Base-by-base conservation (phyloP, 129 eudicot species). In the Tanacetum coccineum region DNA sequence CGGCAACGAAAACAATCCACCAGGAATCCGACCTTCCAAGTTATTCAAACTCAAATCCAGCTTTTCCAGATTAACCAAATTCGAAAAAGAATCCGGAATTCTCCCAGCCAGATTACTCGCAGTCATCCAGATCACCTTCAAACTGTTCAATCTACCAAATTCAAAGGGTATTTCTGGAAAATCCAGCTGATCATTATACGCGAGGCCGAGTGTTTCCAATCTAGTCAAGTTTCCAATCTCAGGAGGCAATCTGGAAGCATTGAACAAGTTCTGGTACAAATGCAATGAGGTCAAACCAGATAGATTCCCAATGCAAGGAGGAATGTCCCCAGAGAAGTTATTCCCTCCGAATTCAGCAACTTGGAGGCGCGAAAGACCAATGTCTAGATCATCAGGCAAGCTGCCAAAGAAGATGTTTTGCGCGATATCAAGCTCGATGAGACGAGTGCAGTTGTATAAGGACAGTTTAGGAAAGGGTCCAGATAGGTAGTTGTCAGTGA, bases 291-390 rank as follows among this genome's bases (percentile, higher is more conserved):
- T 39, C 70, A 93, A 69, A 68, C 73, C 74, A 8, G 82, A 50
- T 14, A 89, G 32, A 9, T 76, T 67, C 14, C 95, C 96, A 58
- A 93, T 76, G 0, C 72, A 79, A 36, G 82, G 80, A 9, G 99
- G 99, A 13, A 89, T 74, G 15, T 89, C 78, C 4, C 99, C 99
- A 64, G 95, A 75, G 70, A 93, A 86, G 77, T 89, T 93, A 60
- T 93, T 93, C 9, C 61, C 80, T 4, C 84, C 70, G 2, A 93
- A 66, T 20, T 84, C 82, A 28, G 83, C 76, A 20, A 45, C 21
- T 49, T 68, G 54, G 3, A 93, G 79, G 1, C 60, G 19, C 0
- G 71, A 57, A 13, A 93, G 70, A 18, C 67, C 40, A 0, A 36
- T 76, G 81, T 87, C 70, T 13, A 93, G 73, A 28, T 76, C 81